Percentiles rank a stretch among this genome's conserved stretches.
These are phyloP conservation scores for Fusarium sp. DNA, from an alignment of 2,329 filamentous ascomycete species.

Conservation along the genomic window DNA sequence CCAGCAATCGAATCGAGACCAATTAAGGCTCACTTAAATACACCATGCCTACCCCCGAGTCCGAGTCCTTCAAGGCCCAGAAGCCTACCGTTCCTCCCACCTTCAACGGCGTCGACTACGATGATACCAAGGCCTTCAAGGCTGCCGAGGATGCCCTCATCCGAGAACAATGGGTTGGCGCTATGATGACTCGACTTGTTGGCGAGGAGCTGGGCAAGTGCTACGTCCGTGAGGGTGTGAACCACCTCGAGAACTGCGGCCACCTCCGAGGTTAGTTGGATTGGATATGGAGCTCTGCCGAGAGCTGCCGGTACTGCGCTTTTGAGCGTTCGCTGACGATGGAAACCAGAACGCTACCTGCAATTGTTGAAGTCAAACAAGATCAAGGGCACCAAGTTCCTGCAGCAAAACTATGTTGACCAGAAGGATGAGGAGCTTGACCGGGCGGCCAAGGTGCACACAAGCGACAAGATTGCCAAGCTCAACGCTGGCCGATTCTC, in stretches of 20 bases:
- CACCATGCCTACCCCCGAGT: constrained; percentile 87
- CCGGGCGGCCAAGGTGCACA: constrained; percentile 58
- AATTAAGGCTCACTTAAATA: constrained; percentile 31
- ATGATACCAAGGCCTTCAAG: constrained; percentile 85
- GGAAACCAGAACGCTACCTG: constrained; percentile 78
- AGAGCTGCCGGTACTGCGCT: constrained; percentile 3
- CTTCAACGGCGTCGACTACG: constrained; percentile 90
- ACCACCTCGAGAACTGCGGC: constrained; percentile 91
- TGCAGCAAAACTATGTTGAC: constrained; percentile 82
- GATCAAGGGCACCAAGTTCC: constrained; percentile 83
- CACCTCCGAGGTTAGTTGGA: constrained; percentile 79
- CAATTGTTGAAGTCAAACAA: constrained; percentile 82
- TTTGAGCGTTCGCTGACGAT: constrained; percentile 32
- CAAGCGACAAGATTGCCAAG: constrained; percentile 58
- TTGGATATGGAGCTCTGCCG: constrained; percentile 7
- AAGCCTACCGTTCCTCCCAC: constrained; percentile 87
- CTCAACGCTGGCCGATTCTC: constrained; percentile 56
- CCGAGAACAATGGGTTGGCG: constrained; percentile 89
- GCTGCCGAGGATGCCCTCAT: constrained; percentile 86
- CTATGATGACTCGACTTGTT: constrained; percentile 90
- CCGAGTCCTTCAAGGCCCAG: constrained; percentile 83
- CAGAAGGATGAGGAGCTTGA: constrained; percentile 64
- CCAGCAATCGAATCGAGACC: constrained; percentile 22
- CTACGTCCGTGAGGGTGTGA: constrained; percentile 87
- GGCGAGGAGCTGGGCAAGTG: constrained; percentile 88